Percentiles rank a stretch among this genome's conserved stretches.
These are phyloP conservation scores for Verbena officinalis DNA, from an alignment of 257 asterid genomes.

Conservation along the genomic window DNA sequence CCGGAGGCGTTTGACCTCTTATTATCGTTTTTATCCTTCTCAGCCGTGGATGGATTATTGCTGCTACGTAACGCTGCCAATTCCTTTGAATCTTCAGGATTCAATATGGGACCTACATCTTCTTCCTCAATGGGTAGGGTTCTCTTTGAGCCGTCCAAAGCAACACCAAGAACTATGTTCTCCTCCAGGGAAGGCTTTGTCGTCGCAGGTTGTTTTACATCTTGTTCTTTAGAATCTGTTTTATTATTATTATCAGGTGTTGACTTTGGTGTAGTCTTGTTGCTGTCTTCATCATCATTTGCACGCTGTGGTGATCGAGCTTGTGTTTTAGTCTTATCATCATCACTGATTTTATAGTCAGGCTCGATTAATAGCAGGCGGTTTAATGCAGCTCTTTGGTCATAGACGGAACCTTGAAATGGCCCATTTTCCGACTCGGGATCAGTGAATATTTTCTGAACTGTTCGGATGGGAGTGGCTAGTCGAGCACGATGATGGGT, in stretches of 20 bases:
- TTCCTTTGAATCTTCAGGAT: slow-evolving; percentile 50
- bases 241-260: slow-evolving; percentile 39
- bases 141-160: slow-evolving; percentile 88
- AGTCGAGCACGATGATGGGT: slow-evolving; percentile 92
- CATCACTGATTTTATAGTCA: slow-evolving; percentile 65
- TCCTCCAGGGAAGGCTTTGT: slow-evolving; percentile 71
- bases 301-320: slow-evolving; percentile 45
- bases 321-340: slow-evolving; percentile 61
- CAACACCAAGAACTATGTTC: slow-evolving; percentile 91
- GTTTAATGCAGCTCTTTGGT: slow-evolving; percentile 48
- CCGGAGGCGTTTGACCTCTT: slow-evolving; percentile 36
- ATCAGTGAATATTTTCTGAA: slow-evolving; percentile 70
- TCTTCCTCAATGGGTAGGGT: slow-evolving; percentile 86
- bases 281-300: slow-evolving; percentile 55
- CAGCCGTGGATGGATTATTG: slow-evolving; percentile 35
- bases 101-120: slow-evolving; percentile 32
- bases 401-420: slow-evolving; percentile 54
- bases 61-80: slow-evolving; percentile 54
- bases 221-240: slow-evolving; percentile 52
- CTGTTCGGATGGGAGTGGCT: slow-evolving; percentile 97
- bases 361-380: slow-evolving; percentile 73
- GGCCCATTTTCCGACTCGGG: slow-evolving; percentile 69
- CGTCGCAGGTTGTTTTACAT: slow-evolving; percentile 40
- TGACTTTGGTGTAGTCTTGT: slow-evolving; percentile 51
- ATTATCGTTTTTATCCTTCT: slow-evolving; percentile 50